Evolutionary conservation across 179 eudicot species (phyloP), one percentile per base, ranked within the genome.

Genomic region (Gypsophila paniculata): DNA sequence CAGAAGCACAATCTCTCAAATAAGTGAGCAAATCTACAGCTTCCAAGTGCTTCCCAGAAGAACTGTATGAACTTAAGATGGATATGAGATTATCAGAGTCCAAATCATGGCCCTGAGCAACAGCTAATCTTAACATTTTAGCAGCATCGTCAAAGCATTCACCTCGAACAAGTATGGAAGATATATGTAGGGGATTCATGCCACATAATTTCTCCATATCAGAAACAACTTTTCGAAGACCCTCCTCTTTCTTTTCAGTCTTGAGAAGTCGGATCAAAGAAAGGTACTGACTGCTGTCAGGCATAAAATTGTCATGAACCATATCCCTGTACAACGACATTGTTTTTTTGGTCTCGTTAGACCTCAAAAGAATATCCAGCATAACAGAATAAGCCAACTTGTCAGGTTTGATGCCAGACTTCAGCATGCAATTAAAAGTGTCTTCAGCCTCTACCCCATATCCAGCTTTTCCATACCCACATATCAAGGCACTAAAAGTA

Each of bases 391-490:
- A 95, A 8, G 97, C 99, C 78, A 88, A 82, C 65, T 81, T 81
- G 75, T 95, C 99, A 23, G 97, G 94, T 72, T 81, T 86, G 57
- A 90, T 87, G 64, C 99, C 99, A 61, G 96, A 88, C 63, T 84
- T 84, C 54, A 83, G 69, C 99, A 95, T 95, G 83, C 93, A 87
- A 46, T 84, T 59, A 77, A 88, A 92, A 25, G 85, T 84, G 57
- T 89, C 89, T 80, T 87, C 90, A 60, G 99, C 99, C 82, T 95
- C 87, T 42, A 39, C 76, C 57, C 81, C 76, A 57, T 72, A 82
- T 70, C 99, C 99, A 75, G 88, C 82, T 82, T 88, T 92, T 14
- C 91, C 99, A 84, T 92, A 95, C 67, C 99, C 99, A 81, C 99
- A 95, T 42, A 95, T 92, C 77, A 95, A 82, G 68, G 97, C 99